These are phyloP conservation scores for Pyrenopolyporus hunteri DNA, from an alignment of 495 filamentous ascomycete species.

Conservation along the genomic window DNA sequence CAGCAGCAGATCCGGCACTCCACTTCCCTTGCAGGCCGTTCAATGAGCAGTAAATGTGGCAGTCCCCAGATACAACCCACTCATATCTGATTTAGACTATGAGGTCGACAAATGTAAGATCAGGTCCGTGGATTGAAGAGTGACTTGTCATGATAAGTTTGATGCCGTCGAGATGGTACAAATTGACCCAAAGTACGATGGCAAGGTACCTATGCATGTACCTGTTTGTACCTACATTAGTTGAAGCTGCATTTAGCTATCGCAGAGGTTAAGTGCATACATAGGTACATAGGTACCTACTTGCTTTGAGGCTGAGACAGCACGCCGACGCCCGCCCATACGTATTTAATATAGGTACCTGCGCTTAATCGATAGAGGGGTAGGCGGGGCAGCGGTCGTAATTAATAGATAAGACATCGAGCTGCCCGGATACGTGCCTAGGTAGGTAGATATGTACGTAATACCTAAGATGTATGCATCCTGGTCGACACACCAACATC, in stretches of 20 bases:
- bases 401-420: too few relatives aligned
- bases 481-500: too few relatives aligned
- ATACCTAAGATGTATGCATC: too few relatives aligned
- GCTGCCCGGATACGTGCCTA: too few relatives aligned
- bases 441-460: too few relatives aligned
- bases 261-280: neutral
- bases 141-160: neutral
- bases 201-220: slow-evolving; percentile 9
- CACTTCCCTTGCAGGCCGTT: neutral
- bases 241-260: too few relatives aligned
- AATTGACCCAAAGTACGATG: neutral
- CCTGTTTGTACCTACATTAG: neutral
- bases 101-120: neutral
- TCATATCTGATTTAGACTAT: neutral
- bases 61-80: neutral
- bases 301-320: too few relatives aligned
- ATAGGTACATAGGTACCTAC: too few relatives aligned
- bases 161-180: neutral
- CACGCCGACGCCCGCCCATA: too few relatives aligned
- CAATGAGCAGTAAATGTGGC: neutral
- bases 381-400: too few relatives aligned
- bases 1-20: neutral
- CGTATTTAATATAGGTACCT: too few relatives aligned
- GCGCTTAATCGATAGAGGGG: too few relatives aligned
- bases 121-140: neutral